Evolutionary conservation across 495 filamentous ascomycete species (phyloP), one percentile per base, ranked within the genome.

Genomic region (Lasiosphaeria hispida): DNA sequence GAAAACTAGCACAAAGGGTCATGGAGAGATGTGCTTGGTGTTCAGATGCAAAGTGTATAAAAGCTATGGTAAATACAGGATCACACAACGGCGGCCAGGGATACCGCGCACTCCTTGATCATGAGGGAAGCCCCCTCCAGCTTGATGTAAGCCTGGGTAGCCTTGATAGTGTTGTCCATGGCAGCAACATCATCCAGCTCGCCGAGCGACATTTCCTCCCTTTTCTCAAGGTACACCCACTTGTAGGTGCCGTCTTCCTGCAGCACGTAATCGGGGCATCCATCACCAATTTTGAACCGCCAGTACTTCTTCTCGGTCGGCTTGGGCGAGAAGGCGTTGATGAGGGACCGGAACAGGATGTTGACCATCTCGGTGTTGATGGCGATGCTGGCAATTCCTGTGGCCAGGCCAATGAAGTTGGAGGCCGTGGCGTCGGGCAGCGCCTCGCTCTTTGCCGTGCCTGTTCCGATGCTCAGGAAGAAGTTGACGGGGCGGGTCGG

Each of bases 391-490:
- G 34, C 47, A 5, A 49, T 33, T 2, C n/a, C 14, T 30, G 9
- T 30, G 34, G 23, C 47, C 13, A 49, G 34, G n/a, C 34, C 47
- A 4, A 33, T 49, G 9, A 37, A 4, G 11, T 13, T 10, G 10
- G 10, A 10, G 17, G 23, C 18, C 47, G 47, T 34, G 4, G 23
- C 18, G 17, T 30, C 15, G 1, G 17, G 11, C 10, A 36, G n/a
- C 23, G 10, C 10, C 15, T 33, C 4, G 47, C 34, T 49, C 11
- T 33, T 13, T 14, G 47, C n/a, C 47, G 34, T 49, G 9, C 47
- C 47, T 13, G 47, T 49, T 7, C 47, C 47, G 34, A 49, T 49
- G 47, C 18, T 33, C 47, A 49, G 34, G 47, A 49, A 49, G 47
- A 10, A 49, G 18, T 13, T n/a, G 10, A 30, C 34, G 10, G 10